Conservation (phyloP, 2,329 filamentous ascomycete genomes). For the Phialophora tarda region DNA sequence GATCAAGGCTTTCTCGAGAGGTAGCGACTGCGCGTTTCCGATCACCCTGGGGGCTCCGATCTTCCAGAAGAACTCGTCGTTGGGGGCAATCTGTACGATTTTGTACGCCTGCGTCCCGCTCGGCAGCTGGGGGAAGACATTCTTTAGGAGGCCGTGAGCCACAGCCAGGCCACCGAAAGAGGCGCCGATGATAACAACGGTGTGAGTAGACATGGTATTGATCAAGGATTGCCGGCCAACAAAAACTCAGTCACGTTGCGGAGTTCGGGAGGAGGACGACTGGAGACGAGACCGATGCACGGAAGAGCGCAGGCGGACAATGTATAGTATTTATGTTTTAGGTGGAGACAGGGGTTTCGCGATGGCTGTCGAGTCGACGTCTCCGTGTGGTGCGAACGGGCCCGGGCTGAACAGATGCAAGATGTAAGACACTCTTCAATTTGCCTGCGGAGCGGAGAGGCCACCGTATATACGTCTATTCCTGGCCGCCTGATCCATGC, state of each 20-base stretch:
- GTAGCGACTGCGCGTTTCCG: slow-evolving; percentile 55
- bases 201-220: slow-evolving; percentile 24
- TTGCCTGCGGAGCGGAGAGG: background rate
- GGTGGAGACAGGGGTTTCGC: slow-evolving; percentile 14
- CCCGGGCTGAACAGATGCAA: slow-evolving; percentile 4
- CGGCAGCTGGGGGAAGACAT: slow-evolving; percentile 41
- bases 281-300: background rate
- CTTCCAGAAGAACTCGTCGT: slow-evolving; percentile 60
- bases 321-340: background rate
- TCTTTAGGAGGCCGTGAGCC: slow-evolving; percentile 48
- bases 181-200: slow-evolving; percentile 48
- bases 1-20: slow-evolving; percentile 55
- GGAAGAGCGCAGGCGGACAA: slow-evolving; percentile 15
- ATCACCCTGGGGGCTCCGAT: slow-evolving; percentile 61
- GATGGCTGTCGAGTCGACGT: slow-evolving; percentile 1
- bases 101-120: slow-evolving; percentile 52
- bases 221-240: slow-evolving; percentile 3
- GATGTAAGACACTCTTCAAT: slow-evolving; percentile 10
- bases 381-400: background rate
- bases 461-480: slow-evolving; percentile 11
- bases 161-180: slow-evolving; percentile 46
- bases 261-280: background rate
- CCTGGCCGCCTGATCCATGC: background rate
- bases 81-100: slow-evolving; percentile 61
- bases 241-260: background rate